A percentile compares a stretch with the other conserved stretches of the same genome.
phyloP scores from a whole-genome alignment of 2,329 filamentous ascomycete species.

The Colletotrichum eremochloae region DNA sequence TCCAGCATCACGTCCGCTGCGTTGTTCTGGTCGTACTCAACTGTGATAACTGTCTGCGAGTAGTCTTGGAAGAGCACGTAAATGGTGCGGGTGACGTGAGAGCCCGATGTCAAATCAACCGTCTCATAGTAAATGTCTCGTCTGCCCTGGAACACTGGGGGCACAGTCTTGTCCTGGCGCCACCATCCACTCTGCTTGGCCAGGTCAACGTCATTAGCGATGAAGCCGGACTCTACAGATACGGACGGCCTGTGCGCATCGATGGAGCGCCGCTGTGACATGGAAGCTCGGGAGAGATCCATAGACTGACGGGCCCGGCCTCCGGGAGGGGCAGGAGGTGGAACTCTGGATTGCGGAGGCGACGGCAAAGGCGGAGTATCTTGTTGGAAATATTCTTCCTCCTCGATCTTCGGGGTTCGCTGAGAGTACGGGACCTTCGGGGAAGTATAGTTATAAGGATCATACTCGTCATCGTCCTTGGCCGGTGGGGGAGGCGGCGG shows the following conservation, averaged over 20 bases:
- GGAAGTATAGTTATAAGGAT: conserved; percentile 71
- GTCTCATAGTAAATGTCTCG: conserved; percentile 87
- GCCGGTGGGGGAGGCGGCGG: conserved; percentile 75
- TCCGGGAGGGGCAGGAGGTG: conserved; percentile 33
- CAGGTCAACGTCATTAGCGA: conserved; percentile 89
- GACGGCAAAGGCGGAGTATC: conserved; percentile 59
- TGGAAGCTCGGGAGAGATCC: conserved; percentile 69
- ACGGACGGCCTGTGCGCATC: conserved; percentile 81
- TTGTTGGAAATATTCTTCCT: conserved; percentile 58
- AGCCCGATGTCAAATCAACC: conserved; percentile 82
- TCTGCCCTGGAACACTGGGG: conserved; percentile 84
- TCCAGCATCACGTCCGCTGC: conserved; percentile 80
- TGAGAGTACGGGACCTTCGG: conserved; percentile 50
- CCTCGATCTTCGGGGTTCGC: conserved; percentile 58
- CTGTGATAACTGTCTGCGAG: conserved; percentile 90
- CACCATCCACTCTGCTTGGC: conserved; percentile 85
- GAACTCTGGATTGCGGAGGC: conserved; percentile 46
- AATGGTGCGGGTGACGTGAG: conserved; percentile 81
- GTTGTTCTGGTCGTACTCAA: conserved; percentile 82
- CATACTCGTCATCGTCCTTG: conserved; percentile 75
- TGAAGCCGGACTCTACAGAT: conserved; percentile 83
- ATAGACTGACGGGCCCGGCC: conserved; percentile 68
- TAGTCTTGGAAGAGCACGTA: conserved; percentile 96
- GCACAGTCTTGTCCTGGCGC: conserved; percentile 82
- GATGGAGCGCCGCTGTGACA: conserved; percentile 72